These are phyloP conservation scores for Colletotrichum brevisporum DNA, from an alignment of 2,329 filamentous ascomycete genomes.

Conservation along the genomic window DNA sequence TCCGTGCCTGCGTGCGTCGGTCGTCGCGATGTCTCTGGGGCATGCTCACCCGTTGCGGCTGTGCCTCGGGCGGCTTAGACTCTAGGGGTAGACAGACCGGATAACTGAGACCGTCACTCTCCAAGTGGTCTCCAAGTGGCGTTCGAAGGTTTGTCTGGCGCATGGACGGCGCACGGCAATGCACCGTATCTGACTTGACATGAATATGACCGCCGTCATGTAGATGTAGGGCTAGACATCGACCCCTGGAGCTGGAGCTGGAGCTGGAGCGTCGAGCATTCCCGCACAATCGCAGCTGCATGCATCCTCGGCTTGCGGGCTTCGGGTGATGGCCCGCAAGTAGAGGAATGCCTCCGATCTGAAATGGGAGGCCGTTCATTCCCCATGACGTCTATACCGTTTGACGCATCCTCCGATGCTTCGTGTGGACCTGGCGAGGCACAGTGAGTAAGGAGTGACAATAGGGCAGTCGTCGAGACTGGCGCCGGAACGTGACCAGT, in stretches of 20 bases:
- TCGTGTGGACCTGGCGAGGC: neutral
- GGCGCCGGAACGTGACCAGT: neutral
- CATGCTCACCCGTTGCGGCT: neutral
- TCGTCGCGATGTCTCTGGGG: conserved; percentile 14
- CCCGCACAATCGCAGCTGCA: conserved; percentile 27
- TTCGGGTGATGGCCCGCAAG: neutral
- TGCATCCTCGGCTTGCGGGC: conserved; percentile 29
- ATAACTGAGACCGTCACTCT: conserved; percentile 8
- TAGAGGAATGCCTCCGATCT: neutral
- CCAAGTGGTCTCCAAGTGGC: neutral
- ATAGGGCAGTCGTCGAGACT: neutral
- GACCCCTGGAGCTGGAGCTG: conserved; percentile 10
- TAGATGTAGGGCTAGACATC: conserved; percentile 31
- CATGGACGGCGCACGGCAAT: conserved; percentile 25
- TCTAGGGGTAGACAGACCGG: neutral
- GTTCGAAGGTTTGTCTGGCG: conserved; percentile 6
- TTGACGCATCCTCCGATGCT: no score
- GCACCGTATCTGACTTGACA: conserved; percentile 16
- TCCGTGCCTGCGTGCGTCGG: conserved; percentile 19
- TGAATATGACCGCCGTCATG: neutral
- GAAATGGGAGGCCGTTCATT: neutral
- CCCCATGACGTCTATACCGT: neutral
- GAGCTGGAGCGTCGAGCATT: conserved; percentile 22
- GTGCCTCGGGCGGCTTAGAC: conserved; percentile 12
- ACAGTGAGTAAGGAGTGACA: neutral